Percentiles rank a stretch among this genome's conserved stretches.
Evolutionary conservation across 768 basidiomycete genomes (phyloP).

Genomic region (Tricholoma saponaceum): DNA sequence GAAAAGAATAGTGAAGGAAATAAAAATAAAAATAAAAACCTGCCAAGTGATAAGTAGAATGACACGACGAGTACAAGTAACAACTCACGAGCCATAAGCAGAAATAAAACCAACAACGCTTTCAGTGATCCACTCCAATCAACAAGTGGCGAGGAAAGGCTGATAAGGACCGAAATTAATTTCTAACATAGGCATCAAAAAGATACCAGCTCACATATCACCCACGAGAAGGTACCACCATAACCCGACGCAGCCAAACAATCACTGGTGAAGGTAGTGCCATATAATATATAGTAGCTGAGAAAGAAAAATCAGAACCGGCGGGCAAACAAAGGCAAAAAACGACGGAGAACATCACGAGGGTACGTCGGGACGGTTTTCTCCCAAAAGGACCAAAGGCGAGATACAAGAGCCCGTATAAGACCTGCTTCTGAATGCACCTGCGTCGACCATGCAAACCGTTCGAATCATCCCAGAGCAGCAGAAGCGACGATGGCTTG

Average conservation of each 20-base stretch:
- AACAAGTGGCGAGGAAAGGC: too few species aligned
- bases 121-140: too few species aligned
- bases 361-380: neutral
- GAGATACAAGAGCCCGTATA: neutral
- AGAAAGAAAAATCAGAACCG: neutral
- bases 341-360: neutral
- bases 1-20: too few species aligned
- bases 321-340: neutral
- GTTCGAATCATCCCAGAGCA: neutral
- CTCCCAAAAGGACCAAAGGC: neutral
- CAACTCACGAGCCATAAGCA: too few species aligned
- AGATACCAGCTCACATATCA: neutral
- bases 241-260: neutral
- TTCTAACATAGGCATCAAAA: too few species aligned
- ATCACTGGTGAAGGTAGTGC: neutral
- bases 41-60: too few species aligned
- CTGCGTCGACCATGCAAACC: neutral
- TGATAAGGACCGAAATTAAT: too few species aligned
- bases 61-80: too few species aligned
- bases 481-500: slow-evolving; percentile 1
- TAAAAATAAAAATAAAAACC: too few species aligned
- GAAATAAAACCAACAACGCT: too few species aligned
- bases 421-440: neutral
- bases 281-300: too few species aligned
- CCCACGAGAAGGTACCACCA: neutral